A percentile compares a stretch with the other conserved stretches of the same genome.
phyloP scores from a whole-genome alignment of 331 rosid species.

The Pyrus hybrid region DNA sequence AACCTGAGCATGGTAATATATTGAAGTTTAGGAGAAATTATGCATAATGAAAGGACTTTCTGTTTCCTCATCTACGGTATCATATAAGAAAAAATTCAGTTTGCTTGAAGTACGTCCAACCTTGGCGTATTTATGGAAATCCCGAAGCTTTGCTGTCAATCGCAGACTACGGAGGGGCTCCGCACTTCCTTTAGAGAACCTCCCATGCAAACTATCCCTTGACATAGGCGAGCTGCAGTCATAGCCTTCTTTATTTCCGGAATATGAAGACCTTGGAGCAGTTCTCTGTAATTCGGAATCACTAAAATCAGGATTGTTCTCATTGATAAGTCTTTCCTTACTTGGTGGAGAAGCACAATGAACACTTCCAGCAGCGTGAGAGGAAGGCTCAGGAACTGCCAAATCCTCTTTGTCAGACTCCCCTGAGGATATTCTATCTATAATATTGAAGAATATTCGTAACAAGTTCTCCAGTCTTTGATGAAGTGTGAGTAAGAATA shows the following conservation, averaged over 20 bases:
- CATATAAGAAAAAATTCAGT: not conserved
- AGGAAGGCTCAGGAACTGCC: slow-evolving; percentile 56
- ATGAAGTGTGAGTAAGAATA: slow-evolving; percentile 80
- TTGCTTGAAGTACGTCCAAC: slow-evolving; percentile 24
- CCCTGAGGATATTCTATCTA: slow-evolving; percentile 51
- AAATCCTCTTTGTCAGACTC: slow-evolving; percentile 78
- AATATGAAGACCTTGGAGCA: slow-evolving; percentile 44
- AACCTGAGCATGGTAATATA: slow-evolving; percentile 34
- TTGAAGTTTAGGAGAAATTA: not conserved
- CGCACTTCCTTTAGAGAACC: slow-evolving; percentile 49
- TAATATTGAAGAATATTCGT: slow-evolving; percentile 58
- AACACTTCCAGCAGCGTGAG: slow-evolving; percentile 25
- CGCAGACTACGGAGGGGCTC: slow-evolving; percentile 68
- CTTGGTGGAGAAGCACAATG: slow-evolving; percentile 37
- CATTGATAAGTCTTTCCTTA: slow-evolving; percentile 52
- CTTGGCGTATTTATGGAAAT: slow-evolving; percentile 83
- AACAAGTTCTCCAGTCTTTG: slow-evolving; percentile 76
- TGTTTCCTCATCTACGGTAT: not conserved
- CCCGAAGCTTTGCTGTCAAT: slow-evolving; percentile 86
- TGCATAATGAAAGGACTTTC: not conserved
- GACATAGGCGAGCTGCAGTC: slow-evolving; percentile 52
- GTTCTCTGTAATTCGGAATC: slow-evolving; percentile 64
- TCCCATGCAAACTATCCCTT: slow-evolving; percentile 74
- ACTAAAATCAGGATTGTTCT: slow-evolving; percentile 46
- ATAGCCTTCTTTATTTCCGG: slow-evolving; percentile 43